Percentiles rank a stretch among this genome's conserved stretches.
Conservation (phyloP, 2,329 filamentous ascomycete genomes). For the Pseudogymnoascus verrucosus region DNA sequence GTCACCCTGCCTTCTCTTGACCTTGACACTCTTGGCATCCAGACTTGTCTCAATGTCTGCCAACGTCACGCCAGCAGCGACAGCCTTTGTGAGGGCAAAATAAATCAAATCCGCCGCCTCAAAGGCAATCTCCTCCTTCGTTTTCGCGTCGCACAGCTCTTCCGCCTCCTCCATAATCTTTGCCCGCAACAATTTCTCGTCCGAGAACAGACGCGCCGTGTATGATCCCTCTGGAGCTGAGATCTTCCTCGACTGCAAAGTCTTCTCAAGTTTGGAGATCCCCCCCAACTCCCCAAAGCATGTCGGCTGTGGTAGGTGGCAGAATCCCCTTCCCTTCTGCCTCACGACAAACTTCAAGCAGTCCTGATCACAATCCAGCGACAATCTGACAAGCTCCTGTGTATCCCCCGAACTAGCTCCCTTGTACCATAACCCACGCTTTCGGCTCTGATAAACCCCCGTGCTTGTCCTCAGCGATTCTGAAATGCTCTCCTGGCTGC, state of each 20-base stretch:
- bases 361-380: constrained; percentile 88
- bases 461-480: constrained; percentile 75
- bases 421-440: constrained; percentile 94
- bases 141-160: constrained; percentile 81
- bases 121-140: constrained; percentile 77
- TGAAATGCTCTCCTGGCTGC: constrained; percentile 79
- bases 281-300: constrained; percentile 85
- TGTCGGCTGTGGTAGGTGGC: constrained; percentile 82
- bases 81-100: constrained; percentile 86
- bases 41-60: constrained; percentile 88
- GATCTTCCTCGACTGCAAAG: constrained; percentile 69
- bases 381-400: constrained; percentile 78
- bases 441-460: constrained; percentile 85
- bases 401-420: constrained; percentile 90
- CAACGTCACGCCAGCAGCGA: constrained; percentile 74
- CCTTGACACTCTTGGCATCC: constrained; percentile 90
- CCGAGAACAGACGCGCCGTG: constrained; percentile 85
- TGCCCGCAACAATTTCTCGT: constrained; percentile 78
- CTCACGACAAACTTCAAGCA: constrained; percentile 83
- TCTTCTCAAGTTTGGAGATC: constrained; percentile 78
- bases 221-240: constrained; percentile 87
- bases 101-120: constrained; percentile 95
- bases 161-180: constrained; percentile 99
- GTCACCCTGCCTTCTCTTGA: constrained; percentile 86
- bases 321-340: constrained; percentile 86